Evolutionary conservation across 805 yeast species (phyloP), one percentile per base, ranked within the genome.

Genomic region (Yamadazyma akitaensis): DNA sequence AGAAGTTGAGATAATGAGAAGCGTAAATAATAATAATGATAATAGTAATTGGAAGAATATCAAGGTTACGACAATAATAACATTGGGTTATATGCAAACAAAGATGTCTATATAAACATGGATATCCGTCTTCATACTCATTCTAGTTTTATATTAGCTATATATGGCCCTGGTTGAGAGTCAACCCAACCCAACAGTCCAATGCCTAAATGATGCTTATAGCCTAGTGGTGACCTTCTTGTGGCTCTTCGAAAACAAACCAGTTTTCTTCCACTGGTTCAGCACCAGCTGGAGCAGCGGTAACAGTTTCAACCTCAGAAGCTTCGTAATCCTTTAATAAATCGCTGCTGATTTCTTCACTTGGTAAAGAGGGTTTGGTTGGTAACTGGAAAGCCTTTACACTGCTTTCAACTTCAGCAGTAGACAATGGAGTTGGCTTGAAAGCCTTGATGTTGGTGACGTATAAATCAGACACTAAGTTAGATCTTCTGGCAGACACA

Each of bases 371-470:
- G 59, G 98, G 96, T 57, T 89, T 80, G 53, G 77, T 67, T 60
- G 98, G 98, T 53, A 82, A 73, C 51, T 76, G 69, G 94, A 96
- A 94, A 59, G 86, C 81, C 72, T 85, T 82, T 57, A 90, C 92
- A 55, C 84, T 78, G 54, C 81, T 79, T 61, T 83, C 89, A 52
- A 92, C 84, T 57, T 87, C 96, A 55, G 79, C 75, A 49, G 86
- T 81, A 49, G 85, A 71, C 46, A 84, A 64, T 51, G 89, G 82
- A 49, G 84, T 79, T 64, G 96, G 91, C 77, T 90, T 89, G 82
- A 88, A 91, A 52, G 82, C 81, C 75, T 84, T 88, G 71, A 94
- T 76, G 71, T 91, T 96, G 67, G 79, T 82, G 63, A 92, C 72
- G 76, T 91, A 91, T 58, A 91, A 79, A 57, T 91, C 96, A 67